phyloP scores from a whole-genome alignment of 2,329 filamentous ascomycete genomes.

The Sclerotiophoma versabilis region DNA sequence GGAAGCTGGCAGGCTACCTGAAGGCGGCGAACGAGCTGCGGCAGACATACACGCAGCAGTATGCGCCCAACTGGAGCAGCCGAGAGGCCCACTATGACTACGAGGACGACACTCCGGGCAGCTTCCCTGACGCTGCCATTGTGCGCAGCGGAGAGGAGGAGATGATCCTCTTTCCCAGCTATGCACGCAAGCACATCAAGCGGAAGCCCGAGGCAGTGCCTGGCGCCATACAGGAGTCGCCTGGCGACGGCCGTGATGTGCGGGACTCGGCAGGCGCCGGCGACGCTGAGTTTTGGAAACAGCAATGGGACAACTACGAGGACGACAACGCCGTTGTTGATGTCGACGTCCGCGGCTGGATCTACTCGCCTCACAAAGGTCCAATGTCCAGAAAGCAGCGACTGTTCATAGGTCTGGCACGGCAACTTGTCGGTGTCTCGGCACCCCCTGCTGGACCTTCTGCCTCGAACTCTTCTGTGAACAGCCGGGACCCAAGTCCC shows the following conservation, averaged over 20 bases:
- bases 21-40: constrained; percentile 75
- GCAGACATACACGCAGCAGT: constrained; percentile 69
- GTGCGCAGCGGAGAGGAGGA: constrained; percentile 82
- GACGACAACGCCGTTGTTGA: constrained; percentile 87
- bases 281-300: constrained; percentile 77
- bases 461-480: constrained; percentile 46
- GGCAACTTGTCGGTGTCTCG: constrained; percentile 86
- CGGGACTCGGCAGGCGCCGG: constrained; percentile 57
- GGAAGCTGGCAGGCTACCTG: constrained; percentile 76
- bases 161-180: constrained; percentile 94
- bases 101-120: constrained; percentile 67
- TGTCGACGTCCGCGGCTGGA: constrained; percentile 94
- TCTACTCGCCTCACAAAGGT: constrained; percentile 84
- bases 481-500: constrained; percentile 57
- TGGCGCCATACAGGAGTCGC: constrained; percentile 47
- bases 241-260: constrained; percentile 51
- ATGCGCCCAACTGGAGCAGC: constrained; percentile 56
- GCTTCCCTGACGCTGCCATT: constrained; percentile 86
- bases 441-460: constrained; percentile 61
- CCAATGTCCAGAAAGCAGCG: constrained; percentile 88
- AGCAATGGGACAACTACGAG: constrained; percentile 80
- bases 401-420: constrained; percentile 82
- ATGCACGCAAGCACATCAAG: constrained; percentile 76
- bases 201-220: constrained; percentile 48
- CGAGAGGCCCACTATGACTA: constrained; percentile 54